Evolutionary conservation across 164 flowering plant genomes (phyloP).

Genomic region (Saururus chinensis): DNA sequence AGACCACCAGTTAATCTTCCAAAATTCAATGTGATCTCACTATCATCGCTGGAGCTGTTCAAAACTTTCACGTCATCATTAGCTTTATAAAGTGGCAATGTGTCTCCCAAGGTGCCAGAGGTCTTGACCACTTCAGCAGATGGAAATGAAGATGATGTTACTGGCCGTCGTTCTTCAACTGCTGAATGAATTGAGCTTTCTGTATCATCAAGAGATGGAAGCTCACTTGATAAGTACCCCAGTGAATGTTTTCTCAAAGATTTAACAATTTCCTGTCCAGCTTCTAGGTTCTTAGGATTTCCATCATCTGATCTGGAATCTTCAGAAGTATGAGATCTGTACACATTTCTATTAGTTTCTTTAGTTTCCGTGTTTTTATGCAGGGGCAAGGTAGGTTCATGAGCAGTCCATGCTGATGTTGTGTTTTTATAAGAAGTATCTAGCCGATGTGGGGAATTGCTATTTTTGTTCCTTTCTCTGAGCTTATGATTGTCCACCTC

Average conservation of each 20-base stretch:
- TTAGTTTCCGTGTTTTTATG: not conserved
- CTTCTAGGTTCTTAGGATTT: conserved; percentile 6
- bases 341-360: not conserved
- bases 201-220: conserved; percentile 2
- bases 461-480: conserved; percentile 5
- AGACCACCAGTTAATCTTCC: conserved; percentile 63
- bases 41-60: conserved; percentile 16
- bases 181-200: not conserved
- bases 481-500: conserved; percentile 17
- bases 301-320: conserved; percentile 16
- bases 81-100: not conserved
- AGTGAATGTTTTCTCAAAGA: not conserved
- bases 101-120: conserved; percentile 8
- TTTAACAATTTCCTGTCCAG: conserved; percentile 4
- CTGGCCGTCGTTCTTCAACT: not conserved
- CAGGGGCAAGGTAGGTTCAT: conserved; percentile 3
- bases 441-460: conserved; percentile 5
- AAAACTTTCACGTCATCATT: conserved; percentile 8
- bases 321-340: conserved; percentile 4
- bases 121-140: not conserved
- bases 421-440: conserved; percentile 2
- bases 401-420: conserved; percentile 2
- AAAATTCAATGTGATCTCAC: conserved; percentile 28
- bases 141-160: not conserved
- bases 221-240: conserved; percentile 2